Evolutionary conservation across 2,329 filamentous ascomycete genomes (phyloP), one percentile per base, ranked within the genome.

Genomic region (Alternaria rosae): DNA sequence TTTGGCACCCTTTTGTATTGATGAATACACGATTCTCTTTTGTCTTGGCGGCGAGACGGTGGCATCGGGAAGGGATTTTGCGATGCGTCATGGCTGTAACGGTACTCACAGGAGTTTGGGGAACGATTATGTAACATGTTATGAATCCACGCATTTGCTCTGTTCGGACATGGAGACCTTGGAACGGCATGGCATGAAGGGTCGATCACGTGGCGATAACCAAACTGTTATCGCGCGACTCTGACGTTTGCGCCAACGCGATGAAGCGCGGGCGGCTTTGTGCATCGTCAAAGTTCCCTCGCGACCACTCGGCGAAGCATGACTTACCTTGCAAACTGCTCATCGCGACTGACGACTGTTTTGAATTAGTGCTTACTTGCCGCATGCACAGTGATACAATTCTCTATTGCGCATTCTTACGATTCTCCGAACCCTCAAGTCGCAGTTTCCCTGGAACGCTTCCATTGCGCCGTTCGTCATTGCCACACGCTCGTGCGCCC

Each of bases 81-180:
- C 44, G 42, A 42, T 15, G 23, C 21, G 57, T 61, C 56, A 65
- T 28, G 63, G 51, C 59, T 58, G 64, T 64, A 66, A 59, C 25
- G 61, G 54, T 62, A 59, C 56, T 45, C 43, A 57, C 20, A 38
- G 52, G 54, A 35, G 48, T 23, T 38, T 32, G 10, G 53, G 45
- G 55, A 26, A 65, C 55, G 57, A 42, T 53, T 63, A 72, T 62
- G 65, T 69, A 73, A 64, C 62, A 74, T 71, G 73, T 70, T 70
- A 72, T 69, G 74, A 70, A 72, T 74, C 59, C 69, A 76, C 43
- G 66, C 66, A 45, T 62, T 67, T 47, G 23, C 43, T 35, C 21
- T 53, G 20, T 20, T 30, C 13, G n/a, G n/a, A 32, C 35, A 38
- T 38, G 35, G 15, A 38, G n/a, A 17, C n/a, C 35, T 38, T 38